phyloP scores from a whole-genome alignment of 805 yeast genomes.

The Candida ascalaphidarum region DNA sequence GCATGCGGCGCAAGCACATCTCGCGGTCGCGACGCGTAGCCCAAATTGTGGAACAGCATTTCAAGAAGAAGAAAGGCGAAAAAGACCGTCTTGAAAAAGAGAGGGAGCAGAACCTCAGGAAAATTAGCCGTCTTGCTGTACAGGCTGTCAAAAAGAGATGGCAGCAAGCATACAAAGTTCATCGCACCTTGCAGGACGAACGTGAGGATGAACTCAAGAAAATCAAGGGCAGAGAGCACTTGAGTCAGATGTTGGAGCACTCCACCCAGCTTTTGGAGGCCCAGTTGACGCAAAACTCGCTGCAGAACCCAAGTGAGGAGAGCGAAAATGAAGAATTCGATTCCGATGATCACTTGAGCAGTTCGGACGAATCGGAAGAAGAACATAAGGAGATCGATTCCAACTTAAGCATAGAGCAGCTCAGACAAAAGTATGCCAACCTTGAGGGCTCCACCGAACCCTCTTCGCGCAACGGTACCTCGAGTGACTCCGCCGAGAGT shows the following conservation, averaged over 20 bases:
- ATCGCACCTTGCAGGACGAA: conserved; percentile 60
- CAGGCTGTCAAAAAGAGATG: conserved; percentile 85
- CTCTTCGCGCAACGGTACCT: conserved; percentile 2
- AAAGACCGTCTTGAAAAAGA: conserved; percentile 75
- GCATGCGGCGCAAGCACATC: conserved; percentile 53
- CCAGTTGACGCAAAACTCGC: conserved; percentile 45
- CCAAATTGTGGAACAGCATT: conserved; percentile 77
- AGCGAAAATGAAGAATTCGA: conserved; percentile 14
- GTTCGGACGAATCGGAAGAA: conserved; percentile 12
- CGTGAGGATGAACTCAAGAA: conserved; percentile 75
- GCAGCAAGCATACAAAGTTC: conserved; percentile 82
- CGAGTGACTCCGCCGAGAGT: conserved; percentile 3
- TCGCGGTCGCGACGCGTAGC: conserved; percentile 68
- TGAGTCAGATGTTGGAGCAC: conserved; percentile 81
- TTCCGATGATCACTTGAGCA: conserved; percentile 12
- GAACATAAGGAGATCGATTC: conserved; percentile 31
- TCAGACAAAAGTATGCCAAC: conserved; percentile 46
- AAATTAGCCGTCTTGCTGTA: conserved; percentile 72
- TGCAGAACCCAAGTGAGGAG: conserved; percentile 8
- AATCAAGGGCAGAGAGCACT: conserved; percentile 76
- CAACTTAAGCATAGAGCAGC: conserved; percentile 45
- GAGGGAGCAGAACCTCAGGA: conserved; percentile 59
- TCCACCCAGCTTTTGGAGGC: conserved; percentile 87
- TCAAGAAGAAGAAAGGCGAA: conserved; percentile 79
- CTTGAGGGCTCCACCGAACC: conserved; percentile 18